phyloP scores from a whole-genome alignment of 2,329 filamentous ascomycete species.

The Teratosphaeriaceae sp. region DNA sequence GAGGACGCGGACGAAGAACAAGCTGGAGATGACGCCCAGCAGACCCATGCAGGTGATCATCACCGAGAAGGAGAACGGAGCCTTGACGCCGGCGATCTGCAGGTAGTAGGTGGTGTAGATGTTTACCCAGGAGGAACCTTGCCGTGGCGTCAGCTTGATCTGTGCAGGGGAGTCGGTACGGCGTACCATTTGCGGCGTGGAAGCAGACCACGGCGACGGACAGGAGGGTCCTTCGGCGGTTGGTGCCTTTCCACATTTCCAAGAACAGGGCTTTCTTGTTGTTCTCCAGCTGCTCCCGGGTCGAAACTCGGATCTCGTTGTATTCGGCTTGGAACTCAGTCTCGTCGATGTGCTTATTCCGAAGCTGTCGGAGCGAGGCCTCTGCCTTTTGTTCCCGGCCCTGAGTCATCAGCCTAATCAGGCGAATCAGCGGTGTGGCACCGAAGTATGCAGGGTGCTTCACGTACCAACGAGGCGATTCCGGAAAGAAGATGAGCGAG shows the following conservation, averaged over 20 bases:
- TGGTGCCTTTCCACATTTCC: conserved; percentile 6
- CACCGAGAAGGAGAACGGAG: conserved; percentile 2
- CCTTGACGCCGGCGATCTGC: conserved; percentile 1
- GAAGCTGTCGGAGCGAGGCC: background rate
- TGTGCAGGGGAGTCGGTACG: background rate
- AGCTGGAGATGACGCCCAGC: conserved; percentile 3
- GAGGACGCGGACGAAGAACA: conserved; percentile 11
- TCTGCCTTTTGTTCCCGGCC: conserved; percentile 1
- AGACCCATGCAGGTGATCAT: conserved; percentile 6
- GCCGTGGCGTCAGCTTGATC: background rate
- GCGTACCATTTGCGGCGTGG: conserved; percentile 5
- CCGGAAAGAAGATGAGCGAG: conserved; percentile 8
- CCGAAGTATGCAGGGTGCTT: no score
- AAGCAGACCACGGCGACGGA: conserved; percentile 4
- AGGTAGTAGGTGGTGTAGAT: conserved; percentile 8
- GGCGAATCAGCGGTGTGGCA: no score
- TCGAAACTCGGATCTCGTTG: conserved; percentile 3
- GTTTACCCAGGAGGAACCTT: conserved; percentile 6
- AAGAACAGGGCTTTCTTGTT: conserved; percentile 6
- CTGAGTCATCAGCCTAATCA: background rate
- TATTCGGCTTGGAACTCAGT: conserved; percentile 1
- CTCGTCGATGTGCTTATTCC: conserved; percentile 2
- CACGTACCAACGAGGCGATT: conserved; percentile 10
- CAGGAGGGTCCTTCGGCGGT: conserved; percentile 1
- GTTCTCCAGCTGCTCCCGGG: conserved; percentile 4